A percentile compares a stretch with the other conserved stretches of the same genome.
Evolutionary conservation across 768 basidiomycete species (phyloP).

Genomic region (Leccinellum rugosiceps): DNA sequence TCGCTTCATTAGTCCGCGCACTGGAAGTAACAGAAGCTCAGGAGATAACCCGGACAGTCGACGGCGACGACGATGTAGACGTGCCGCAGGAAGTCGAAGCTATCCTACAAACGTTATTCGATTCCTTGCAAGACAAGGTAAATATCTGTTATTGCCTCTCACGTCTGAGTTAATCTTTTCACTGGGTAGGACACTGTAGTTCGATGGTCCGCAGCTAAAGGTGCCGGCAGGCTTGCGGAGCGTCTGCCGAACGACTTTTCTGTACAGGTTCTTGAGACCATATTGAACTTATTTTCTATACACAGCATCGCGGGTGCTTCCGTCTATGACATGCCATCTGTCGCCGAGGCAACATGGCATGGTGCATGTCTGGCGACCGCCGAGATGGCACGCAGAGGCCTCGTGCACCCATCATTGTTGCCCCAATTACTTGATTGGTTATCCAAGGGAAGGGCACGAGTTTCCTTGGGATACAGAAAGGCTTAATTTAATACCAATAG

Average conservation of each 20-base stretch:
- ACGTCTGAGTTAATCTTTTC: not conserved
- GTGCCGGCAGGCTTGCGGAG: conserved; percentile 79
- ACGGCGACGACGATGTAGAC: conserved; percentile 49
- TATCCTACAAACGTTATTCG: conserved; percentile 69
- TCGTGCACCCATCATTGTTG: conserved; percentile 58
- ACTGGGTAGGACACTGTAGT: conserved; percentile 81
- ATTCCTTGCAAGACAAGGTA: conserved; percentile 79
- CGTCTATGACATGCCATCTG: conserved; percentile 67
- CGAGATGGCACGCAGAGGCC: conserved; percentile 83
- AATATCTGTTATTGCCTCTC: not conserved
- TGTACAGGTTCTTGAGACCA: conserved; percentile 77
- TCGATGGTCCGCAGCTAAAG: conserved; percentile 93
- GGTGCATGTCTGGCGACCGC: conserved; percentile 91
- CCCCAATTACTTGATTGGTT: conserved; percentile 73
- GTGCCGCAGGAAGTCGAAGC: conserved; percentile 78
- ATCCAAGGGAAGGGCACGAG: conserved; percentile 54
- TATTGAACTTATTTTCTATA: conserved; percentile 72
- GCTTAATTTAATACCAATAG: conserved; percentile 38
- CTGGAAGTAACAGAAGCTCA: conserved; percentile 17
- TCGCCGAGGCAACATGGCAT: conserved; percentile 91
- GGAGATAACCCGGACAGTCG: conserved; percentile 10
- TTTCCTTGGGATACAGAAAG: conserved; percentile 8
- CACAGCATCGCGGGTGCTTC: conserved; percentile 64
- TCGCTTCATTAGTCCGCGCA: conserved; percentile 18
- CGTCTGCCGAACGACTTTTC: conserved; percentile 74